These are phyloP conservation scores for Dothistroma septosporum DNA, from an alignment of 2,329 filamentous ascomycete genomes.

Conservation along the genomic window DNA sequence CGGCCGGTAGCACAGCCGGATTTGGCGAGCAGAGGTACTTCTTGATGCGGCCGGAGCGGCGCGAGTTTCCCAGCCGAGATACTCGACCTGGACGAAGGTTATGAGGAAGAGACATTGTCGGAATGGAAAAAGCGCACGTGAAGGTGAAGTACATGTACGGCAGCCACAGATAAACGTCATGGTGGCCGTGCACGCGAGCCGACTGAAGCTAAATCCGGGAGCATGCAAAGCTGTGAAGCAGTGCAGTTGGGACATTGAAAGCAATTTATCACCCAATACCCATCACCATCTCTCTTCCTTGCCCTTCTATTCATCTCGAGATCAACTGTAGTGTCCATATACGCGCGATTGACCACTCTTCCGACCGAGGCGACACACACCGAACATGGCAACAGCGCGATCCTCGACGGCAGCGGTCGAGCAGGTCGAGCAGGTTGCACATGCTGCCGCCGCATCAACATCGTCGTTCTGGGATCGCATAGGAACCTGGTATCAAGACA, in stretches of 20 bases:
- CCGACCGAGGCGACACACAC: constrained; percentile 4
- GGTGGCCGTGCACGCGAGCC: neutral
- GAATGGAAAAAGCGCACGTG: neutral
- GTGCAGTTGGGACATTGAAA: neutral
- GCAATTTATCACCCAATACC: neutral
- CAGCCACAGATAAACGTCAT: neutral
- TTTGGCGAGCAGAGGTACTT: neutral
- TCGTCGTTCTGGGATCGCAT: constrained; percentile 83
- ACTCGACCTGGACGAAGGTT: neutral
- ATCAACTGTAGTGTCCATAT: constrained; percentile 5
- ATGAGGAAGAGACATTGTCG: neutral
- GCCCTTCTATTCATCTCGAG: neutral
- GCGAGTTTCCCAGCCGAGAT: neutral
- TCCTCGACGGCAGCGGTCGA: constrained; percentile 13
- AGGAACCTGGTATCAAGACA: constrained; percentile 87
- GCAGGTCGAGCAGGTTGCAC: constrained; percentile 18
- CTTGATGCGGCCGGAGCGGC: neutral
- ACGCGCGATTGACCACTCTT: neutral
- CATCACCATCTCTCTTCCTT: constrained; percentile 2
- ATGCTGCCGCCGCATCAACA: constrained; percentile 44
- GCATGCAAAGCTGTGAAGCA: neutral
- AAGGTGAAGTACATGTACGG: neutral
- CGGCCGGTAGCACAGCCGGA: neutral
- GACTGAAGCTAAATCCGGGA: neutral
- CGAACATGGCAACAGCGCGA: constrained; percentile 15